Base-by-base conservation (phyloP, 345 rosid genomes). In the Brassica carinata region DNA sequence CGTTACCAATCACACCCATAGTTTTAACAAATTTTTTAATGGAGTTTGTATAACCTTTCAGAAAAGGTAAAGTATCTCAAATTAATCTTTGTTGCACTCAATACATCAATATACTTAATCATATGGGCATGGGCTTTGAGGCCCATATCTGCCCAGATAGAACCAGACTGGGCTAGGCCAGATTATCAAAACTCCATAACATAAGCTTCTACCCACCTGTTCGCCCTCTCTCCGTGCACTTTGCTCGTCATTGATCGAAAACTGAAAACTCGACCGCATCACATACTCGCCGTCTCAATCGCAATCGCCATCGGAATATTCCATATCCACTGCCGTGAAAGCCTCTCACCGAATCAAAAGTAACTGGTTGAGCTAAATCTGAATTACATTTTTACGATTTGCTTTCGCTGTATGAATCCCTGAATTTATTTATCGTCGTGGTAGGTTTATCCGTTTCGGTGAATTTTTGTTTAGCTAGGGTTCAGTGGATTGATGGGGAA, bases 401-500 rank as follows among this genome's bases (percentile, higher is more conserved):
- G 62, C 18, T 38, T 61, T 61, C 23, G 8, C 27, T 59, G 65
- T 34, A 19, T 26, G 69, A 58, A 73, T 2, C 34, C 61, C 10
- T 67, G 63, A 30, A 29, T 73, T 67, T 45, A 11, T 2, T 2
- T 3, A 57, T 72, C 27, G 48, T 4, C 13, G 9, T 36, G 17
- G 36, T 59, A 1, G 69, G n/a, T 79, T 45, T 7, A 2, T 45
- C n/a, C 11, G 19, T 51, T 15, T 53, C 33, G 30, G 1, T 64
- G 48, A 8, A 2, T 74, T 29, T 1, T 27, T 29, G 11, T 27
- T 71, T 38, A 26, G 40, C 61, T 19, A 66, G 19, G 36, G 19
- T 33, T 76, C 68, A 40, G 71, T 80, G 78, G 77, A 76, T 40
- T 38, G 34, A 85, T 87, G 88, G 87, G 79, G 71, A 88, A 85